Conservation (phyloP, 2,329 filamentous ascomycete species). For the Zopfia rhizophila region DNA sequence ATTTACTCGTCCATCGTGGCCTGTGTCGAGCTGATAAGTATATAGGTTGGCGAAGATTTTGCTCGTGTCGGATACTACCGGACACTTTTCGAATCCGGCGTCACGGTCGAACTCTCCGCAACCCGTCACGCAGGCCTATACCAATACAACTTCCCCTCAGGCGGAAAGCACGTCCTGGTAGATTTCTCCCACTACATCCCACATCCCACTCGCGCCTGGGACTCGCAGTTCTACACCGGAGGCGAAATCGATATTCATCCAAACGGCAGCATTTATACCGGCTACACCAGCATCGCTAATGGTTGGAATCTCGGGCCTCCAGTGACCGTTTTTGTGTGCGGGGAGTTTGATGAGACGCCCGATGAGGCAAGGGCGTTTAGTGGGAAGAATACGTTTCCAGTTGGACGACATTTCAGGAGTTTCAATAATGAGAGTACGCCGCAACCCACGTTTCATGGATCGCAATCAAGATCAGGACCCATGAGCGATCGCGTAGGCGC, state of each 20-base stretch:
- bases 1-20: background rate
- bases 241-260: slow-evolving; percentile 47
- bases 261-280: slow-evolving; percentile 41
- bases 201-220: slow-evolving; percentile 44
- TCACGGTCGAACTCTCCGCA: slow-evolving; percentile 49
- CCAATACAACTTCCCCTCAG: slow-evolving; percentile 51
- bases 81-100: slow-evolving; percentile 46
- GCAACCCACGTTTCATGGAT: slow-evolving; percentile 40
- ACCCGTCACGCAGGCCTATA: slow-evolving; percentile 51
- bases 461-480: slow-evolving; percentile 40
- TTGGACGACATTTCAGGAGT: slow-evolving; percentile 43
- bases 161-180: slow-evolving; percentile 56
- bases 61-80: slow-evolving; percentile 51
- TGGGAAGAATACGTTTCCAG: slow-evolving; percentile 51
- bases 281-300: slow-evolving; percentile 45
- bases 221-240: slow-evolving; percentile 49
- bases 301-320: slow-evolving; percentile 52
- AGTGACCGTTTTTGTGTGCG: slow-evolving; percentile 48
- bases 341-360: slow-evolving; percentile 43
- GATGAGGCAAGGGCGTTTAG: slow-evolving; percentile 39
- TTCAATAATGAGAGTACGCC: slow-evolving; percentile 44
- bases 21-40: slow-evolving; percentile 8
- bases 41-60: slow-evolving; percentile 38
- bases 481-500: slow-evolving; percentile 60
- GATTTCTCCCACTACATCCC: slow-evolving; percentile 60